These are phyloP conservation scores for Clitopilus passeckerianus DNA, from an alignment of 768 basidiomycete genomes.

Conservation along the genomic window DNA sequence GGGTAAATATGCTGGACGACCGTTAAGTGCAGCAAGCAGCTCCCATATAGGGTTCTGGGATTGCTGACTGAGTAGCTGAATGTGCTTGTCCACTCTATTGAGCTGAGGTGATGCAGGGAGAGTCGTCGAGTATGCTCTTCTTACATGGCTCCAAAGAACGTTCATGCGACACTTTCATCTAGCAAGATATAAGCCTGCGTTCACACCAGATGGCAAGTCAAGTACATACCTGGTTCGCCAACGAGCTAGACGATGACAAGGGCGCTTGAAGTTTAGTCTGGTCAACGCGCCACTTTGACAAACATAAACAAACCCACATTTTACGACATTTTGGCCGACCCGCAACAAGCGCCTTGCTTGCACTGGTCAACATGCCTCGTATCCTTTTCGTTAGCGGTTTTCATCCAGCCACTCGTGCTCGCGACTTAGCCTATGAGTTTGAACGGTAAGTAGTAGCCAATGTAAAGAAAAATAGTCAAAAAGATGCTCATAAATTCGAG, in stretches of 20 bases:
- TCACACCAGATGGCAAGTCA: not conserved
- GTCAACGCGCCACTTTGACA: conserved; percentile 26
- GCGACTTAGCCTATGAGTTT: conserved; percentile 83
- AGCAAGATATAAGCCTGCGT: not conserved
- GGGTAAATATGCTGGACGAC: conserved; percentile 18
- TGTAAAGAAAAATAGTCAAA: not conserved
- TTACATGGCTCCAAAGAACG: conserved; percentile 10
- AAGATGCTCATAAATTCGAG: conserved; percentile 1
- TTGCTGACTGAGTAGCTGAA: conserved; percentile 27
- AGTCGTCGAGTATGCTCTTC: conserved; percentile 8
- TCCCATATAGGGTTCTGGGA: conserved; percentile 37
- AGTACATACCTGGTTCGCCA: not conserved
- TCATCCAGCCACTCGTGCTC: conserved; percentile 75
- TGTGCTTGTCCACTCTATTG: conserved; percentile 22
- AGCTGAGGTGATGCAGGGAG: conserved; percentile 13
- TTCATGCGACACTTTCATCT: conserved; percentile 19
- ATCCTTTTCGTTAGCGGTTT: conserved; percentile 88
- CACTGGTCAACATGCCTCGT: conserved; percentile 52
- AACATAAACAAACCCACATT: conserved; percentile 22
- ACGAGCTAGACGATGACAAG: not conserved
- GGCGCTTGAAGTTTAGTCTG: conserved; percentile 11
- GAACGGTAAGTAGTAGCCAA: conserved; percentile 51
- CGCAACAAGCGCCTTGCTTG: conserved; percentile 17
- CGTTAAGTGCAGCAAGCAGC: conserved; percentile 29
- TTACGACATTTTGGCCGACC: conserved; percentile 5